These are phyloP conservation scores for Leersia perrieri DNA, from an alignment of 176 grass and related monocot genomes.

Conservation along the genomic window DNA sequence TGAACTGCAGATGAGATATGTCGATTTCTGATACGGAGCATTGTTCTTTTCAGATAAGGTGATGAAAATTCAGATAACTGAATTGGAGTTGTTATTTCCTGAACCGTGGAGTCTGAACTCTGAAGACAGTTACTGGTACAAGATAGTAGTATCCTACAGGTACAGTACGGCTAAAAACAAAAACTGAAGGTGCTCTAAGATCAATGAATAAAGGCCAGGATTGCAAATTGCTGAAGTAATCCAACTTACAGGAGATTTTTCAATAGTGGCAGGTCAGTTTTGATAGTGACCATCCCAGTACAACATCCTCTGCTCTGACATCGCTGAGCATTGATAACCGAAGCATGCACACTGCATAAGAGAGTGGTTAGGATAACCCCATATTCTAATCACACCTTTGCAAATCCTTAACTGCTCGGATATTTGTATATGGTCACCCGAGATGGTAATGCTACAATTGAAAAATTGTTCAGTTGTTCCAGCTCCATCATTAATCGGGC, in stretches of 20 bases:
- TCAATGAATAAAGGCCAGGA: neutral
- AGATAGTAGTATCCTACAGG: neutral
- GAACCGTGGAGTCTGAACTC: neutral
- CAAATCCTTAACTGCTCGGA: constrained; percentile 34
- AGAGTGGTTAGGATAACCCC: constrained; percentile 46
- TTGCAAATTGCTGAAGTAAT: constrained; percentile 17
- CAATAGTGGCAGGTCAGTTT: constrained; percentile 29
- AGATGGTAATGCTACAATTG: neutral
- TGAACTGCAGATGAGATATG: neutral
- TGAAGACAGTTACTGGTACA: neutral
- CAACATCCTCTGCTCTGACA: neutral
- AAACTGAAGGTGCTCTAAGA: neutral
- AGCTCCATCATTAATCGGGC: constrained; percentile 2
- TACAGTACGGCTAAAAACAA: neutral
- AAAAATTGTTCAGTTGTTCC: constrained; percentile 9
- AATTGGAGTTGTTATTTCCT: neutral
- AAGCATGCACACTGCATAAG: neutral
- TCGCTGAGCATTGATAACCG: neutral
- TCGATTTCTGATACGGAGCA: neutral
- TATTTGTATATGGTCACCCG: constrained; percentile 25
- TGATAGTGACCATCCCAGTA: constrained; percentile 26
- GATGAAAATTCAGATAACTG: neutral
- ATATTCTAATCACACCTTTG: constrained; percentile 34
- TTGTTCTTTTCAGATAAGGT: neutral
- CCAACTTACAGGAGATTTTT: constrained; percentile 18